Conservation (phyloP, 306 rosid species). For the Cucurbita maxima region DNA sequence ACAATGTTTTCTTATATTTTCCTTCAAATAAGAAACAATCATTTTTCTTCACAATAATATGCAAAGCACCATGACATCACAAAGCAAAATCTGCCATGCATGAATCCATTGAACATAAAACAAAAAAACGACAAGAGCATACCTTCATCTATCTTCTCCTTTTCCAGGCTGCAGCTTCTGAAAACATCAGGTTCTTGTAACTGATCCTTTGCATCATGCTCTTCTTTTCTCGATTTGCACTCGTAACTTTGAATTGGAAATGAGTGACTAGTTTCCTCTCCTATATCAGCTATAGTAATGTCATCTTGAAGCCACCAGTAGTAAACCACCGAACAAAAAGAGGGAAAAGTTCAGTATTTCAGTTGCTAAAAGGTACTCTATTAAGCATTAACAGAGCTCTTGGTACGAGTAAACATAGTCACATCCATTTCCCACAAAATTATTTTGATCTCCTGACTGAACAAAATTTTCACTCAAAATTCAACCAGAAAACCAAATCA, state of each 20-base stretch:
- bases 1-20: background rate
- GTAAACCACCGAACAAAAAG: constrained; percentile 7
- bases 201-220: constrained; percentile 19
- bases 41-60: background rate
- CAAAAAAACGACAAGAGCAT: background rate
- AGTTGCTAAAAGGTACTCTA: background rate
- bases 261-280: constrained; percentile 27
- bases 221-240: constrained; percentile 13
- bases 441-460: background rate
- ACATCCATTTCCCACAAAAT: background rate
- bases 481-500: background rate
- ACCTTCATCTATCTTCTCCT: constrained; percentile 36
- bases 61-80: background rate
- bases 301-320: constrained; percentile 50
- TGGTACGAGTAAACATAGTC: background rate
- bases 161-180: constrained; percentile 10
- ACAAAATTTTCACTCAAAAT: background rate
- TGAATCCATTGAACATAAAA: background rate
- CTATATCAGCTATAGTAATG: constrained; percentile 43
- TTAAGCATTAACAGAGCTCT: background rate
- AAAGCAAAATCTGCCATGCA: background rate
- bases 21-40: background rate
- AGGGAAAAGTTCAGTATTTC: constrained; percentile 16
- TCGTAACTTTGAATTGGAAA: constrained; percentile 18
- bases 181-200: constrained; percentile 21